Percentiles rank a stretch among this genome's conserved stretches.
Conservation (phyloP, 139 green algal species). For the Auxenochlorella protothecoides region DNA sequence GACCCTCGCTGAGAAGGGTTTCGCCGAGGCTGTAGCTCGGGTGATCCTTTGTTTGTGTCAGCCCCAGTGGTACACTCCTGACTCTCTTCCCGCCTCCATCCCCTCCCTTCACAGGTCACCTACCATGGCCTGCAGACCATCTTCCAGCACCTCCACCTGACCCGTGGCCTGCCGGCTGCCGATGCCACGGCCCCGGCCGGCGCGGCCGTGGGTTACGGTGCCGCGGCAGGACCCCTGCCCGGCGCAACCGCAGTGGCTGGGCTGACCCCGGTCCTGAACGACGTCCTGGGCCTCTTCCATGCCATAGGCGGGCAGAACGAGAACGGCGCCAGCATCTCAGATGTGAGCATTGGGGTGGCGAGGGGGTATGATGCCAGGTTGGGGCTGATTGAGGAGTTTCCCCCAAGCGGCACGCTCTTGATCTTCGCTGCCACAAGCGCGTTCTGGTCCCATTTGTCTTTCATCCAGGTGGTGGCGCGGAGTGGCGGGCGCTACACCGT, state of each 20-base stretch:
- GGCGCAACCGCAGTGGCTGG: slow-evolving; percentile 17
- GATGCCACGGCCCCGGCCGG: neutral
- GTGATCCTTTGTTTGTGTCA: too few species aligned
- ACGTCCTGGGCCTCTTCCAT: slow-evolving; percentile 26
- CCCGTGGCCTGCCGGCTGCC: slow-evolving; percentile 1
- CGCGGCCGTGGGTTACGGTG: neutral
- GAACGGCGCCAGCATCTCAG: slow-evolving; percentile 20
- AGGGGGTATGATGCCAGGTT: too few species aligned
- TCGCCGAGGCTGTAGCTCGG: too few species aligned
- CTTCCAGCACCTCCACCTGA: slow-evolving; percentile 66
- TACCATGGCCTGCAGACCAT: slow-evolving; percentile 63
- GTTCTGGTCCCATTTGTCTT: neutral
- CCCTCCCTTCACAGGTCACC: slow-evolving; percentile 42
- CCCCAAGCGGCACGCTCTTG: too few species aligned
- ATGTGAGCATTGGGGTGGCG: slow-evolving; percentile 11
- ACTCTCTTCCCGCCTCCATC: neutral
- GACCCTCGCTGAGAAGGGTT: too few species aligned
- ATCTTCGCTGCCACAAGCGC: neutral
- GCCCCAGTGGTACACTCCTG: neutral
- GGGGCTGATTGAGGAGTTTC: too few species aligned
- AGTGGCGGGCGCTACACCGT: slow-evolving; percentile 24
- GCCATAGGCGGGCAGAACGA: slow-evolving; percentile 11
- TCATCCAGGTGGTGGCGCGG: slow-evolving; percentile 17
- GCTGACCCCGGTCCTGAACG: slow-evolving; percentile 17
- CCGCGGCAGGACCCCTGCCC: slow-evolving; percentile 1